These are phyloP conservation scores for Alternaria atra DNA, from an alignment of 2,329 filamentous ascomycete species.

Conservation along the genomic window DNA sequence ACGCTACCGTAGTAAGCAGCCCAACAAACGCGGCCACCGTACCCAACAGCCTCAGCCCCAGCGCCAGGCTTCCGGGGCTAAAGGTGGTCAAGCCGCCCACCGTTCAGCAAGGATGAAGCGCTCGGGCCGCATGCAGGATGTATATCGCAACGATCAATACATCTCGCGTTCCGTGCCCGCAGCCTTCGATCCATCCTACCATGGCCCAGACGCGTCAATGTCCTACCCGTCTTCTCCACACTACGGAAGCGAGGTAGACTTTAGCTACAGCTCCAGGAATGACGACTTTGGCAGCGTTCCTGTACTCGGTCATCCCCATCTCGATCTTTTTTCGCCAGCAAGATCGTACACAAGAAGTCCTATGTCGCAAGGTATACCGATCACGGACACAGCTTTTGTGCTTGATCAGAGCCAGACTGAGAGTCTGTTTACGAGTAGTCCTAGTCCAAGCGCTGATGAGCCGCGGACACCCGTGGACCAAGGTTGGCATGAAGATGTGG, in stretches of 20 bases:
- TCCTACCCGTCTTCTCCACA: slow-evolving; percentile 30
- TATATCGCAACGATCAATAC: slow-evolving; percentile 32
- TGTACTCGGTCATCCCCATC: background rate
- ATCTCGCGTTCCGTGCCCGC: slow-evolving; percentile 26
- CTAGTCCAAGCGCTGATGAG: slow-evolving; percentile 29
- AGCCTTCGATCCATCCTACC: slow-evolving; percentile 21
- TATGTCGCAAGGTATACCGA: slow-evolving; percentile 10
- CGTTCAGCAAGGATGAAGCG: slow-evolving; percentile 37
- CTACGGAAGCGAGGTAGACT: slow-evolving; percentile 34
- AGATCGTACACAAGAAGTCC: slow-evolving; percentile 19
- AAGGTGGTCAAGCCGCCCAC: slow-evolving; percentile 56
- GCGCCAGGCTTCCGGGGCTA: slow-evolving; percentile 56
- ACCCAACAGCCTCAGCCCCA: slow-evolving; percentile 45
- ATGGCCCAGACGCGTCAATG: slow-evolving; percentile 11
- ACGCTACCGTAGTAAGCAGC: slow-evolving; percentile 58
- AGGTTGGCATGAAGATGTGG: slow-evolving; percentile 25
- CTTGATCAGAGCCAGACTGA: slow-evolving; percentile 31
- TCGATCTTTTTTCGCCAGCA: background rate
- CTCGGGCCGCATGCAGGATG: slow-evolving; percentile 29
- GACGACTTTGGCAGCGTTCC: slow-evolving; percentile 9
- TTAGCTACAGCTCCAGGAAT: slow-evolving; percentile 12
- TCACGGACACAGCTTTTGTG: slow-evolving; percentile 27
- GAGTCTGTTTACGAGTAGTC: slow-evolving; percentile 33
- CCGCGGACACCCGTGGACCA: slow-evolving; percentile 31
- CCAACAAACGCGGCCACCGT: slow-evolving; percentile 53